Percentiles rank a stretch among this genome's conserved stretches.
Conservation (phyloP, 2,329 filamentous ascomycete genomes). For the Trichophyton equinum region DNA sequence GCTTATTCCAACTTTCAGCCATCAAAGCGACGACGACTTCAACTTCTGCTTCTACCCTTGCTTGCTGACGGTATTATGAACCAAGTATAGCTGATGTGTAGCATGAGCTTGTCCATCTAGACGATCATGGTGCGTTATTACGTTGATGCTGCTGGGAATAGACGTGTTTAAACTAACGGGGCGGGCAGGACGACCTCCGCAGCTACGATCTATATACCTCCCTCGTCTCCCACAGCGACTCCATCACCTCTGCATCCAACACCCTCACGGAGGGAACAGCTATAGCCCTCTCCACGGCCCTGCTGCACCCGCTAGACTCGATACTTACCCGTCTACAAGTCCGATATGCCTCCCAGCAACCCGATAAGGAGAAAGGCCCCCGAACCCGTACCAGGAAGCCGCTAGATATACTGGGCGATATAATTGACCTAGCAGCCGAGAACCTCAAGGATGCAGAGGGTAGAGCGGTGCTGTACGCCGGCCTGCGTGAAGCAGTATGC, state of each 20-base stretch:
- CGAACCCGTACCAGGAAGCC: constrained; percentile 23
- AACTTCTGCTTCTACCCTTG: too few relatives aligned
- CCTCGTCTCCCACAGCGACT: background rate
- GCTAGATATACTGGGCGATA: constrained; percentile 22
- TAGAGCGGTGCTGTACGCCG: constrained; percentile 55
- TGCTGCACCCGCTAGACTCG: constrained; percentile 70
- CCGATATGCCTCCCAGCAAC: constrained; percentile 48
- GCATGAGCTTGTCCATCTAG: too few relatives aligned
- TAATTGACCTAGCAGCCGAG: constrained; percentile 40
- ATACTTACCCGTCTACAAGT: constrained; percentile 73
- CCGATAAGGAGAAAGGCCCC: constrained; percentile 13
- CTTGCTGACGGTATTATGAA: too few relatives aligned
- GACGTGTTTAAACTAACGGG: too few relatives aligned
- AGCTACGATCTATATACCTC: constrained; percentile 1
- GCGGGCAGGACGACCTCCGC: background rate
- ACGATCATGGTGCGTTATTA: too few relatives aligned
- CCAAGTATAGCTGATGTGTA: too few relatives aligned
- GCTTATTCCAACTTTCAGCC: too few relatives aligned
- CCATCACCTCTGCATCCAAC: background rate
- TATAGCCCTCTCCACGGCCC: constrained; percentile 63
- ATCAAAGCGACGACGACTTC: too few relatives aligned
- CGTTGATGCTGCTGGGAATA: too few relatives aligned
- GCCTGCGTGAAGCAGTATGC: constrained; percentile 49
- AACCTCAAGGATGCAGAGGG: constrained; percentile 28
- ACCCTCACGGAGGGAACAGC: constrained; percentile 60